phyloP scores from a whole-genome alignment of 2,329 filamentous ascomycete species.

The Penicillium oxalicum region DNA sequence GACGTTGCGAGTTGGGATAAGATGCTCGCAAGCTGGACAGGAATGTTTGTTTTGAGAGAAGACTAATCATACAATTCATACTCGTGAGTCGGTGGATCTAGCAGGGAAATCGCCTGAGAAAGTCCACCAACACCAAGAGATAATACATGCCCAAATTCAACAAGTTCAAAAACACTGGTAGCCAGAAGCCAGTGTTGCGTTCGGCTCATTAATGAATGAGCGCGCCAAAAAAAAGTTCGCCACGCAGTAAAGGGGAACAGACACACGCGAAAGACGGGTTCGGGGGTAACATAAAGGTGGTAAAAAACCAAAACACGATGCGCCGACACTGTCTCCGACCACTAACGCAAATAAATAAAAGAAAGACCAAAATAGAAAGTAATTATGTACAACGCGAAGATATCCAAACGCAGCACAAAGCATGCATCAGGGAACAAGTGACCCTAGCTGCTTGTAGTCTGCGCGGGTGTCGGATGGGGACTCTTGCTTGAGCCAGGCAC shows the following conservation, averaged over 20 bases:
- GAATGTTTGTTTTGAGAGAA: background rate
- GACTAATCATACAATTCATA: slow-evolving; percentile 30
- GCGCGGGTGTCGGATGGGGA: slow-evolving; percentile 38
- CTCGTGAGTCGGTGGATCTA: slow-evolving; percentile 22
- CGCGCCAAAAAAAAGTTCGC: slow-evolving; percentile 5
- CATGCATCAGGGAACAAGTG: background rate
- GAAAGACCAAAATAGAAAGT: slow-evolving; percentile 9
- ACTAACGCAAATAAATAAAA: slow-evolving; percentile 17
- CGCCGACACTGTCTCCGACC: slow-evolving; percentile 12
- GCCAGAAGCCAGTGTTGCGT: slow-evolving; percentile 18
- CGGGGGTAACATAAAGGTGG: slow-evolving; percentile 3
- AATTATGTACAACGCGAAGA: slow-evolving; percentile 29
- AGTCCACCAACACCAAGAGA: slow-evolving; percentile 16
- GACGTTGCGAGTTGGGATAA: background rate
- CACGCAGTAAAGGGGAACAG: slow-evolving; percentile 6
- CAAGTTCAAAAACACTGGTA: slow-evolving; percentile 14
- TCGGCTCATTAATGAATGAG: slow-evolving; percentile 19
- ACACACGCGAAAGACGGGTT: slow-evolving; percentile 13
- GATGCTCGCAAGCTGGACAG: background rate
- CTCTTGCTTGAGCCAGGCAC: slow-evolving; percentile 37
- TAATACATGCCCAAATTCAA: slow-evolving; percentile 20
- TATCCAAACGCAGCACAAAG: background rate
- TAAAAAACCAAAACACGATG: slow-evolving; percentile 6
- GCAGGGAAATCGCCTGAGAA: slow-evolving; percentile 12
- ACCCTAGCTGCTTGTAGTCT: slow-evolving; percentile 33